Evolutionary conservation across 257 asterid species (phyloP).

Genomic region (Solanum etuberosum): DNA sequence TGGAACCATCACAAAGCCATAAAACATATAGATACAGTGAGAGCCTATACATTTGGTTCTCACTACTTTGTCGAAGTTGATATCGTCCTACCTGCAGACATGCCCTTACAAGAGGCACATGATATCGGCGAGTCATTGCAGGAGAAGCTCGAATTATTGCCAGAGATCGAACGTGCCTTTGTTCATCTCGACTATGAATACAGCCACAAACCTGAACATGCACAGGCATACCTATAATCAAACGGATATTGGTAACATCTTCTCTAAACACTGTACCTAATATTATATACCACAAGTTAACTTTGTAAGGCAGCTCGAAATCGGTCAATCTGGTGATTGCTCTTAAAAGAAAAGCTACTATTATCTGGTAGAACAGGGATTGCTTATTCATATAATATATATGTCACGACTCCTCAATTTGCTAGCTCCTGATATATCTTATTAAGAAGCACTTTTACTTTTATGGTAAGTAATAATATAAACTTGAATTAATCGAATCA

Average conservation of each 20-base stretch:
- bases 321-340: background rate
- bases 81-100: conserved; percentile 34
- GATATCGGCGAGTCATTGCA: conserved; percentile 49
- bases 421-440: background rate
- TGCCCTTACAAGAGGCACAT: conserved; percentile 44
- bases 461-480: background rate
- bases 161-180: conserved; percentile 26
- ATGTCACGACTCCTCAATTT: background rate
- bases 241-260: background rate
- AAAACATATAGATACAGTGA: conserved; percentile 40
- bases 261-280: background rate
- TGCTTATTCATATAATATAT: background rate
- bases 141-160: conserved; percentile 33
- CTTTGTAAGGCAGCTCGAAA: background rate
- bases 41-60: conserved; percentile 48
- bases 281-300: background rate
- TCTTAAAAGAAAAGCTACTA: background rate
- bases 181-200: conserved; percentile 27
- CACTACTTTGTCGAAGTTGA: conserved; percentile 49
- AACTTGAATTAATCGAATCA: background rate
- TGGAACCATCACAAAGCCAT: conserved; percentile 49
- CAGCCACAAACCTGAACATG: conserved; percentile 24
- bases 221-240: conserved; percentile 16
- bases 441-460: background rate
- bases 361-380: background rate